Evolutionary conservation across 352 stramenopile species (phyloP), one percentile per base, ranked within the genome.

Genomic region (Halophytophthora polymorphica): DNA sequence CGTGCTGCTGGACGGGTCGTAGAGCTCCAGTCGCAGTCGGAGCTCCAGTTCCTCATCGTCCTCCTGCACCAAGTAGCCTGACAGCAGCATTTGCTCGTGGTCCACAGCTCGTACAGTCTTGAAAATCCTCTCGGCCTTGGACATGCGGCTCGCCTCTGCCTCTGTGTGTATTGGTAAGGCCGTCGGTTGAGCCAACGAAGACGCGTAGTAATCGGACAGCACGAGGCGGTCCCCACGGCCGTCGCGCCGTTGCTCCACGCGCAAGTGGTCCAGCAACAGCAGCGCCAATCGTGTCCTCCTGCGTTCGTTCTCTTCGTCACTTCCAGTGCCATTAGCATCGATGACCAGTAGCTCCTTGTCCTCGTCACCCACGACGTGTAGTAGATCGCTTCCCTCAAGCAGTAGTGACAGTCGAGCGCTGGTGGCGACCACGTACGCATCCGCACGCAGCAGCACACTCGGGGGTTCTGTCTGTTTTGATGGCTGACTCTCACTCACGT

Each of bases 351-450:
- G 35, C 14, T 70, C 41, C 38, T 56, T 53, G 17, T 53, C 44
- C 14, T 66, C 40, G 25, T 73, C 64, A 6, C 73, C 70, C 13
- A 77, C 50, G 22, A 88, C 44, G 19, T 84, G 64, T 0, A 73
- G 48, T 7, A 91, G 45, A 33, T 83, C 73, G 3, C 49, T 53
- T 2, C 51, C 48, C 12, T 83, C 64, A 3, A 88, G 21, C 2
- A 81, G 37, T 29, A 89, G 29, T 6, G 77, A 87, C 1, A 88
- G 36, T 10, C 60, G 64, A 3, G 50, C 52, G 44, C 76, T 83
- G 5, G 77, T 77, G n/a, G 58, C 53, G 49, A 64, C 68, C 6
- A 88, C 56, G 57, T 88, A 91, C 2, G 73, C 70, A 50, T 91
- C 81, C 0, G 86, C 58, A 2, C 81, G 76, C 15, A 88, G 50